phyloP scores from a whole-genome alignment of 2,329 filamentous ascomycete species.

The Botrytis hyacinthi region DNA sequence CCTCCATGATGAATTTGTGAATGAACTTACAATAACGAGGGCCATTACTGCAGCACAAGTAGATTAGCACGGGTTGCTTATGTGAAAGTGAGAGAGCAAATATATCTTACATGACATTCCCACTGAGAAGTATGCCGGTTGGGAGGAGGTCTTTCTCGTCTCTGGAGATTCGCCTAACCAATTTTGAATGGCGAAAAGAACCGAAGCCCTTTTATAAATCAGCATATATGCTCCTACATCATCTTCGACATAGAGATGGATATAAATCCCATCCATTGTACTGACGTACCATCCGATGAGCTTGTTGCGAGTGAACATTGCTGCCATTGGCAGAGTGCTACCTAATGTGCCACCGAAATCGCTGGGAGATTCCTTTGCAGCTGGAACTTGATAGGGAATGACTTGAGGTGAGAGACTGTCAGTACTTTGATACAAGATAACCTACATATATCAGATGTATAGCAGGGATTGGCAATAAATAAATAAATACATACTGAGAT shows the following conservation, averaged over 20 bases:
- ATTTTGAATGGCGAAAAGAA: slow-evolving; percentile 71
- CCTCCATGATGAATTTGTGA: neutral
- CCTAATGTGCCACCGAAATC: slow-evolving; percentile 71
- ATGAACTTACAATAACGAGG: slow-evolving; percentile 43
- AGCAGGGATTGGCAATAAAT: neutral
- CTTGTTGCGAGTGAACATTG: slow-evolving; percentile 90
- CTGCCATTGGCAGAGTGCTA: slow-evolving; percentile 90
- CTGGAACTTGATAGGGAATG: slow-evolving; percentile 81
- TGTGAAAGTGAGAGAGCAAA: neutral
- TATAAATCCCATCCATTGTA: neutral
- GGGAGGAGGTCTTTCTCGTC: slow-evolving; percentile 59
- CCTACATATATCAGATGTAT: neutral
- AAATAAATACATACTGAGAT: slow-evolving; percentile 59
- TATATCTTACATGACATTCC: slow-evolving; percentile 66
- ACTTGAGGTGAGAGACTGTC: slow-evolving; percentile 53
- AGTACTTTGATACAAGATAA: neutral
- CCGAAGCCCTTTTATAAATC: slow-evolving; percentile 57
- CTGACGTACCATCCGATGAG: slow-evolving; percentile 62
- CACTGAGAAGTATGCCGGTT: slow-evolving; percentile 72
- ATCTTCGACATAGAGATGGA: neutral
- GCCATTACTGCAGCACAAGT: slow-evolving; percentile 35
- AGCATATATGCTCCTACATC: slow-evolving; percentile 12
- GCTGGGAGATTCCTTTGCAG: slow-evolving; percentile 57
- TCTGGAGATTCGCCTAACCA: slow-evolving; percentile 76
- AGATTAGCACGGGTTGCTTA: neutral